Base-by-base conservation (phyloP, 371 early-diverging fungal genomes). In the Mortierella sp. region DNA sequence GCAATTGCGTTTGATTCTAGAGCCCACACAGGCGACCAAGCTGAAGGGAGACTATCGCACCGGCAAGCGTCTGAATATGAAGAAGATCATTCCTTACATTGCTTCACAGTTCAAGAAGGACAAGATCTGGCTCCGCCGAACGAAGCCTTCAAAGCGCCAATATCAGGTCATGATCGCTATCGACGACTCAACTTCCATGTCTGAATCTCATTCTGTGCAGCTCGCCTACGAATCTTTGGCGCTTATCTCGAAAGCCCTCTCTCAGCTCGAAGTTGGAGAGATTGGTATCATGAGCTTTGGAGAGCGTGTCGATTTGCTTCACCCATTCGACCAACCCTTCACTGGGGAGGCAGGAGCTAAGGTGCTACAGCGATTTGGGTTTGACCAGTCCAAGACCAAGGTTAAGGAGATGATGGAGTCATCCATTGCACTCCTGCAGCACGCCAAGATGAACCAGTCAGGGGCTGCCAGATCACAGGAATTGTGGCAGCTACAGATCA, bases 41-140 rank as follows among this genome's bases (percentile, higher is more conserved):
- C 93, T 99, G 70, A 96, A 94, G 83, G 99, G 99, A 55, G 99
- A 99, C 88, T 99, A 98, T 86, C 94, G 95, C 64, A 98, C 96
- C 43, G 99, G 99, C 68, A 99, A 99, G 86, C 96, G 99, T 33
- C 92, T 99, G 67, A 99, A 99, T 85, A 99, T 99, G 98, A 97
- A 98, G 84, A 98, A 96, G 89, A 96, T 99, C 65, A 97, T 99
- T 73, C 97, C 99, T 3, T 99, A 99, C 82, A 98, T 99, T 84
- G 99, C 99, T 24, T 94, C 95, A 77, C 96, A 98, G 82, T 99
- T 96, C 89, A 97, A 97, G 88, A 99, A 97, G 88, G 99, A 99
- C 88, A 99, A 98, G 90, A 99, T 99, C 72, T 99, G 99, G 99
- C 87, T 99, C 82, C 94, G 99, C 55, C 94, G 99, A 62, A 98